A percentile compares a stretch with the other conserved stretches of the same genome.
These are phyloP conservation scores for Aspergillus fijiensis DNA, from an alignment of 2,329 filamentous ascomycete genomes.

Conservation along the genomic window DNA sequence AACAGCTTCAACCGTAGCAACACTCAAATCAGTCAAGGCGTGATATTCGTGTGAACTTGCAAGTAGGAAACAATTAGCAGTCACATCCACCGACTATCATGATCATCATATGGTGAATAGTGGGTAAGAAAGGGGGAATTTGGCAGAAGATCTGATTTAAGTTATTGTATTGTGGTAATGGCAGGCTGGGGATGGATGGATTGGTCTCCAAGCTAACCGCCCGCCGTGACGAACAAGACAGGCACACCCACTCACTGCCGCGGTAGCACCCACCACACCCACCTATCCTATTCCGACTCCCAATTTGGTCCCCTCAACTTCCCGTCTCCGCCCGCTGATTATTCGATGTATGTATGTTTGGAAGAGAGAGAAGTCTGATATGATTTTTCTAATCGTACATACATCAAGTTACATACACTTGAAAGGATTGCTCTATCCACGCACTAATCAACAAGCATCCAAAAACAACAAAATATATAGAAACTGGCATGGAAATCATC, in stretches of 20 bases:
- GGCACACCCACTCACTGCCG: no score
- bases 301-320: neutral
- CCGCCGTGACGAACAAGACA: neutral
- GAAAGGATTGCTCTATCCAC: neutral
- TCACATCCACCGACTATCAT: no score
- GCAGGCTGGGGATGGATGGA: neutral
- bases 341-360: neutral
- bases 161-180: neutral
- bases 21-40: no score
- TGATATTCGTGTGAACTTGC: no score
- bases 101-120: no score
- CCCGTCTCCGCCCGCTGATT: neutral
- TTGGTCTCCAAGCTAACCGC: neutral
- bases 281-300: neutral
- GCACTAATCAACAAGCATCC: slow-evolving; percentile 3
- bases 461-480: slow-evolving; percentile 11
- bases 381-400: slow-evolving; percentile 13
- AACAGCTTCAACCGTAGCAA: no score
- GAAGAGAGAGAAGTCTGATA: slow-evolving; percentile 16
- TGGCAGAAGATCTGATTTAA: neutral
- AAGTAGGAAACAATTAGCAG: no score
- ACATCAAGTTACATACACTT: slow-evolving; percentile 10
- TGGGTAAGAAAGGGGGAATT: no score
- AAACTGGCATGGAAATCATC: slow-evolving; percentile 10
- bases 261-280: no score